These are phyloP conservation scores for Fraxinus cuspidata DNA, from an alignment of 257 asterid species.

Conservation along the genomic window DNA sequence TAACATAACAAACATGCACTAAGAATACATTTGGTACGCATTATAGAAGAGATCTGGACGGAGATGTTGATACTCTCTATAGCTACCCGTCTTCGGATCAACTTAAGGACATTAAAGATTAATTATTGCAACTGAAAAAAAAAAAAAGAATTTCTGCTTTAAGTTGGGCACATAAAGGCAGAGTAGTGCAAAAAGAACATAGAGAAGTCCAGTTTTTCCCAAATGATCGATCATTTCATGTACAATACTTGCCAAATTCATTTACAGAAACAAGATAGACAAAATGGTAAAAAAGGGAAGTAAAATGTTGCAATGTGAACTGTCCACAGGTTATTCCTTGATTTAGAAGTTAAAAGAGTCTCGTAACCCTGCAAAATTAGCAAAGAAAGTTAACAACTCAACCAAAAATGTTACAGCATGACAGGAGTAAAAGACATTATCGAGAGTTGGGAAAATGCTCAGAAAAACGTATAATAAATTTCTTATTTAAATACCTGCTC, in stretches of 20 bases:
- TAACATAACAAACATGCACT: too few relatives aligned
- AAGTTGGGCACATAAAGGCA: too few relatives aligned
- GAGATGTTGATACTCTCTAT: too few relatives aligned
- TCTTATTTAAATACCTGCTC: slow-evolving; percentile 15
- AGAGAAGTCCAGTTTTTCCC: neutral
- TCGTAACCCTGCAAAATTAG: slow-evolving; percentile 11
- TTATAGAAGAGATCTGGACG: too few relatives aligned
- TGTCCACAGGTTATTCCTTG: neutral
- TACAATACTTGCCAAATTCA: slow-evolving; percentile 7
- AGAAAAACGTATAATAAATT: neutral
- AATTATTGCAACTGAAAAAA: too few relatives aligned
- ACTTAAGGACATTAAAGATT: too few relatives aligned
- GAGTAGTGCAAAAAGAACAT: too few relatives aligned
- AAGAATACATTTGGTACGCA: too few relatives aligned
- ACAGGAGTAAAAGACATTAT: too few relatives aligned
- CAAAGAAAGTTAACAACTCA: neutral
- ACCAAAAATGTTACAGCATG: too few relatives aligned
- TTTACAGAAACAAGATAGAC: neutral
- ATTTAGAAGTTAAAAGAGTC: neutral
- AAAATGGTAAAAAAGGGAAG: slow-evolving; percentile 18
- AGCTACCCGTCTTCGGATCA: too few relatives aligned
- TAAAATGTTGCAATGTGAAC: slow-evolving; percentile 20
- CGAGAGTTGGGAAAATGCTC: neutral
- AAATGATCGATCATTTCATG: neutral
- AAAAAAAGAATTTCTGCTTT: too few relatives aligned